A percentile compares a stretch with the other conserved stretches of the same genome.
phyloP scores from a whole-genome alignment of 1,284 basidiomycete species.

The Pascua guehoae region DNA sequence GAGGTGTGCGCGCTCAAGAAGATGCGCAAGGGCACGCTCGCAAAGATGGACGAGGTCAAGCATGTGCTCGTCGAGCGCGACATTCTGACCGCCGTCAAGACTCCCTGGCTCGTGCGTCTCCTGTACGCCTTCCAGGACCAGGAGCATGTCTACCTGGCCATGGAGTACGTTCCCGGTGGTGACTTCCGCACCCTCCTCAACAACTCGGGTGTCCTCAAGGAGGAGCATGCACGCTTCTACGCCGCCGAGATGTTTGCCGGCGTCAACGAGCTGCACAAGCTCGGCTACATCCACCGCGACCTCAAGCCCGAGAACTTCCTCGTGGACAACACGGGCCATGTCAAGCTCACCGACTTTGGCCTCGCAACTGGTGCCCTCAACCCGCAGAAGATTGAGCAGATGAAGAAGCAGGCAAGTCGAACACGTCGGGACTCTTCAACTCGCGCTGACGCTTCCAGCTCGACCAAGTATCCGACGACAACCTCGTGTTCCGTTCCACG shows the following conservation, averaged over 20 bases:
- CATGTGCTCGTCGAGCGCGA: constrained; percentile 96
- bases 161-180: constrained; percentile 97
- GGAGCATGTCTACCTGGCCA: constrained; percentile 85
- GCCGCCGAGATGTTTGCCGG: constrained; percentile 93
- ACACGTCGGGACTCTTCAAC: not conserved
- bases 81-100: constrained; percentile 91
- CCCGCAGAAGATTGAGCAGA: constrained; percentile 88
- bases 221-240: constrained; percentile 91
- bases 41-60: constrained; percentile 92
- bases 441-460: constrained; percentile 55
- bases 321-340: constrained; percentile 90
- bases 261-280: constrained; percentile 85
- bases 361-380: constrained; percentile 94
- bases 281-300: constrained; percentile 96
- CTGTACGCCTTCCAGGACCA: constrained; percentile 93
- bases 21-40: constrained; percentile 86
- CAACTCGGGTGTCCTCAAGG: constrained; percentile 92
- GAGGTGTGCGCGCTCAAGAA: constrained; percentile 95
- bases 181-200: constrained; percentile 93
- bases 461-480: constrained; percentile 93
- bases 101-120: constrained; percentile 87
- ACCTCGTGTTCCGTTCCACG: constrained; percentile 85
- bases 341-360: constrained; percentile 98
- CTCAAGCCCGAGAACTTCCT: constrained; percentile 97
- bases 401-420: constrained; percentile 74